Percentiles rank a stretch among this genome's conserved stretches.
phyloP scores from a whole-genome alignment of 2,329 filamentous ascomycete genomes.

The Phialophora macrospora region DNA sequence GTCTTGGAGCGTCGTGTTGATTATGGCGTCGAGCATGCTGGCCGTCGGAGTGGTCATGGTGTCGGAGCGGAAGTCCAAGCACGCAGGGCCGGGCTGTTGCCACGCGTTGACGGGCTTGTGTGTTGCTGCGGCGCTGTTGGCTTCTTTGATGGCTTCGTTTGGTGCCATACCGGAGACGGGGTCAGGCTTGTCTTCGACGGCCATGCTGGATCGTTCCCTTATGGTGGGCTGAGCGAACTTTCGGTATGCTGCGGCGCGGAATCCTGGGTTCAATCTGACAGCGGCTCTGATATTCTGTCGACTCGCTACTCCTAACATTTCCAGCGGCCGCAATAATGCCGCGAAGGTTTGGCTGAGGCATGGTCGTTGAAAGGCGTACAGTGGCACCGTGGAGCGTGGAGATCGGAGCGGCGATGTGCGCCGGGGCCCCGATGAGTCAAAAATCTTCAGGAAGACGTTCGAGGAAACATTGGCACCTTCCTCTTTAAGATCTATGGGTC shows the following conservation, averaged over 20 bases:
- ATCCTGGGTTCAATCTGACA: neutral
- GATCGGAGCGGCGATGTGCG: conserved; percentile 14
- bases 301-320: conserved; percentile 10
- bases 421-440: neutral
- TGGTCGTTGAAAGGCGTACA: conserved; percentile 8
- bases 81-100: conserved; percentile 37
- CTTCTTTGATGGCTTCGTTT: conserved; percentile 9
- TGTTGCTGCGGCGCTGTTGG: conserved; percentile 22
- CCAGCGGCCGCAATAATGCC: neutral
- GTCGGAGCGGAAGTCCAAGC: conserved; percentile 52
- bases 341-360: neutral
- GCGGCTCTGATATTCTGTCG: neutral
- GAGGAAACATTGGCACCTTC: neutral
- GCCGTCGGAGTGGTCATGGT: conserved; percentile 76
- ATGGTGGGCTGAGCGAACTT: neutral
- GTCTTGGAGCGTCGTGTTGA: conserved; percentile 74
- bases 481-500: neutral
- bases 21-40: conserved; percentile 81
- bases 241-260: neutral
- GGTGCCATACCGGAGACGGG: conserved; percentile 7
- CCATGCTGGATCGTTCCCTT: neutral
- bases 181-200: conserved; percentile 6
- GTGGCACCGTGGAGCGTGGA: neutral
- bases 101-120: conserved; percentile 32
- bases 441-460: neutral